phyloP scores from a whole-genome alignment of 441 rosid genomes.

The Biscutella laevigata region DNA sequence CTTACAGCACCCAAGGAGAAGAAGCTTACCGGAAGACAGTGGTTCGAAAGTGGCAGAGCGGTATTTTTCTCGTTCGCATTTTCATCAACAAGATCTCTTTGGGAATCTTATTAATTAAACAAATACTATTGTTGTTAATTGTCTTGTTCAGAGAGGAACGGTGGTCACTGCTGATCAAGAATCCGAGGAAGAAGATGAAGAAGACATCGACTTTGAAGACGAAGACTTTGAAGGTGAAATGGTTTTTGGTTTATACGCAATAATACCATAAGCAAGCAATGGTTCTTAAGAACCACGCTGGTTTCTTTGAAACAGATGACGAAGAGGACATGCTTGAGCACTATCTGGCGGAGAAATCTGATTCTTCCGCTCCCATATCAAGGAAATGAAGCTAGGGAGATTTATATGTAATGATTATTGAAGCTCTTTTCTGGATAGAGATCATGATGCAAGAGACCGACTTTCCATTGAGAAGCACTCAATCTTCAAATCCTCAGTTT shows the following conservation, averaged over 20 bases:
- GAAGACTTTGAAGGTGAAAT: conserved; percentile 85
- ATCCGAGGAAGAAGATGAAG: conserved; percentile 71
- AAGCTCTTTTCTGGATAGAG: conserved; percentile 11
- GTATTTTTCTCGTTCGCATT: conserved; percentile 24
- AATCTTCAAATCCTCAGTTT: conserved; percentile 15
- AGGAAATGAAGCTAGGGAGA: conserved; percentile 32
- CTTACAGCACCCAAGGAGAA: conserved; percentile 70
- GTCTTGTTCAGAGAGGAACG: conserved; percentile 63
- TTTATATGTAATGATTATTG: not conserved
- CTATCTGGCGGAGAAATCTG: conserved; percentile 85
- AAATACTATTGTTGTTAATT: not conserved
- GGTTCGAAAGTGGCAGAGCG: conserved; percentile 92
- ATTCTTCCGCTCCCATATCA: conserved; percentile 49
- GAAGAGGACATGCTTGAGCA: conserved; percentile 97
- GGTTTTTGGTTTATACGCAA: not conserved
- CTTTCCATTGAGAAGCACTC: conserved; percentile 1
- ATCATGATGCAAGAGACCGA: conserved; percentile 3
- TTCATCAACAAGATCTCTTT: not conserved
- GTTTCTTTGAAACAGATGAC: conserved; percentile 44
- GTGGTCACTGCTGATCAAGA: conserved; percentile 43
- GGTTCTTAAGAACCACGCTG: conserved; percentile 5
- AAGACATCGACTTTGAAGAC: conserved; percentile 85
- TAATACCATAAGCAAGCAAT: not conserved
- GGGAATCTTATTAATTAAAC: not conserved
- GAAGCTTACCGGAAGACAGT: conserved; percentile 85